These are phyloP conservation scores for Fusarium sp. DNA, from an alignment of 2,329 filamentous ascomycete genomes.

Conservation along the genomic window DNA sequence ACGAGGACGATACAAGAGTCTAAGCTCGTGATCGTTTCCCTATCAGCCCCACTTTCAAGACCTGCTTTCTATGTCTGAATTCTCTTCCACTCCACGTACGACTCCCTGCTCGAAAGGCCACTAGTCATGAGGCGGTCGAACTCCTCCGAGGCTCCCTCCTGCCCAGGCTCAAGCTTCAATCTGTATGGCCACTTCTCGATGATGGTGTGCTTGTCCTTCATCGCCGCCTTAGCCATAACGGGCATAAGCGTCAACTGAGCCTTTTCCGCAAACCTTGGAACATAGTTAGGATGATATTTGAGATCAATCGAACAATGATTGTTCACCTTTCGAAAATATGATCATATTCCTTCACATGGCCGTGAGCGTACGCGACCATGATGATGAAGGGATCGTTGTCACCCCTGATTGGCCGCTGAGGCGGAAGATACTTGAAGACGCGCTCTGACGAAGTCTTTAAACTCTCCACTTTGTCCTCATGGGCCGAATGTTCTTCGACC, in stretches of 20 bases:
- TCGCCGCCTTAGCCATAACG: neutral
- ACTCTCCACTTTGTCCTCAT: neutral
- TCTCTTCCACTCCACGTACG: conserved; percentile 15
- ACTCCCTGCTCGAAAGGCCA: neutral
- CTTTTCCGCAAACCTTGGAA: neutral
- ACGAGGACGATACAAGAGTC: too few relatives aligned
- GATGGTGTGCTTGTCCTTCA: conserved; percentile 13
- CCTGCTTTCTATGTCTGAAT: too few relatives aligned
- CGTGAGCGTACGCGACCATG: neutral
- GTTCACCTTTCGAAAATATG: neutral
- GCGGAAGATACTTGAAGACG: neutral
- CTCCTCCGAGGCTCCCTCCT: neutral
- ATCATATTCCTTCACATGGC: neutral
- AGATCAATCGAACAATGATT: too few relatives aligned
- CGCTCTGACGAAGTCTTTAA: neutral
- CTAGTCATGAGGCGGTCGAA: neutral
- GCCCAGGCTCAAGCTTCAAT: neutral
- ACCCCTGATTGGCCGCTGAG: neutral
- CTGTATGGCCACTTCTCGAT: conserved; percentile 12
- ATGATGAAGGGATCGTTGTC: neutral
- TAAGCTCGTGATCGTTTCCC: too few relatives aligned
- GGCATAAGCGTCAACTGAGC: neutral
- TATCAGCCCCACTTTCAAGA: too few relatives aligned
- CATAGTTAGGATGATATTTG: neutral
- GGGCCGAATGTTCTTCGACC: neutral